Percentiles rank a stretch among this genome's conserved stretches.
phyloP scores from a whole-genome alignment of 208 protist genomes.

The Trypanosoma boissoni region DNA sequence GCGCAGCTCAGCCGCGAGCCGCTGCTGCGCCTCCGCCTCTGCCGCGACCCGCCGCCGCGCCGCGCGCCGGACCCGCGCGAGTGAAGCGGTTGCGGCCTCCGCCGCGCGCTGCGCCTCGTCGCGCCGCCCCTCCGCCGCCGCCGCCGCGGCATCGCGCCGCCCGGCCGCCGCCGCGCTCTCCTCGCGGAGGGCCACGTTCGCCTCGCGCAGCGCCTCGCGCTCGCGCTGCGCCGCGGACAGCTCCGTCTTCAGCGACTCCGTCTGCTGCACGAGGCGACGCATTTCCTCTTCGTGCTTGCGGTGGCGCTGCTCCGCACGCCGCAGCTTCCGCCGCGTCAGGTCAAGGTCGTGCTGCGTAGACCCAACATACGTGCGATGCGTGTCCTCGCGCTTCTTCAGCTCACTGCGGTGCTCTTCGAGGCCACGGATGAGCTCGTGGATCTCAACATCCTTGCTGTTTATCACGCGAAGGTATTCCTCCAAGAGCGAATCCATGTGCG shows the following conservation, averaged over 20 bases:
- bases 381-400: slow-evolving; percentile 30
- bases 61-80: slow-evolving; percentile 20
- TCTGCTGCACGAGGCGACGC: slow-evolving; percentile 30
- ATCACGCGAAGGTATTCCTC: slow-evolving; percentile 87
- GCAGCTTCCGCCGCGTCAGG: not conserved
- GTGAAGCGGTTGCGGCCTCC: not conserved
- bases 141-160: slow-evolving; percentile 19
- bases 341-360: slow-evolving; percentile 26
- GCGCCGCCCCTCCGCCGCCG: slow-evolving; percentile 11
- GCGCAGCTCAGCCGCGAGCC: slow-evolving; percentile 42
- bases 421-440: slow-evolving; percentile 52
- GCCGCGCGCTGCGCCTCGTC: slow-evolving; percentile 28
- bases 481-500: slow-evolving; percentile 64
- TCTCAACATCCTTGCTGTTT: slow-evolving; percentile 81
- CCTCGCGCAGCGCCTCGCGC: slow-evolving; percentile 41
- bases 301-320: slow-evolving; percentile 12
- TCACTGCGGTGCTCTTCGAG: slow-evolving; percentile 41
- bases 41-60: slow-evolving; percentile 44
- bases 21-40: slow-evolving; percentile 35
- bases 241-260: slow-evolving; percentile 35
- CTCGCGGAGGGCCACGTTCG: slow-evolving; percentile 30
- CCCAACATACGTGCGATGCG: slow-evolving; percentile 19
- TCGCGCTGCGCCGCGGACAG: slow-evolving; percentile 12
- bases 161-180: slow-evolving; percentile 22
- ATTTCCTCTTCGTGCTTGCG: slow-evolving; percentile 31